Percentiles rank a stretch among this genome's conserved stretches.
Conservation (phyloP, 495 filamentous ascomycete species). For the Pseudevernia furfuracea region DNA sequence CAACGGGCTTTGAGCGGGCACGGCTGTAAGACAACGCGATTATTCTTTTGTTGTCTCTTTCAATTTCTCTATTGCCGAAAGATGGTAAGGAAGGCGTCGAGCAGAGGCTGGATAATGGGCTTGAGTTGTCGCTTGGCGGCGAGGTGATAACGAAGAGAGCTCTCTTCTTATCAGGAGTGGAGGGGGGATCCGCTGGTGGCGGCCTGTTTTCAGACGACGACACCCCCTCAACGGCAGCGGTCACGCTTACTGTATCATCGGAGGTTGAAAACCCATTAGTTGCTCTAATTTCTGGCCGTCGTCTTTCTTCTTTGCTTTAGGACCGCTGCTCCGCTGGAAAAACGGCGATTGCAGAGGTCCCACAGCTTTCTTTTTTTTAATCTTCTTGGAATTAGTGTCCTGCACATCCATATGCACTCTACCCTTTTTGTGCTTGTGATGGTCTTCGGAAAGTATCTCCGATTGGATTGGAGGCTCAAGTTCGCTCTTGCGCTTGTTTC, state of each 20-base stretch:
- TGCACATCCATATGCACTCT: not conserved
- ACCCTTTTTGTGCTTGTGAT: not conserved
- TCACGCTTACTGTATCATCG: constrained; percentile 29
- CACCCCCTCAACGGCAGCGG: constrained; percentile 28
- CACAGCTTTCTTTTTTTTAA: not conserved
- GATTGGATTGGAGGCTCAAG: not conserved
- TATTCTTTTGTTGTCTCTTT: not conserved
- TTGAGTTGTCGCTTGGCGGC: not conserved
- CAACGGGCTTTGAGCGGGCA: not conserved
- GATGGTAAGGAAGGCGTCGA: constrained; percentile 7
- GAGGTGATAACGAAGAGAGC: not conserved
- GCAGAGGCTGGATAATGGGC: constrained; percentile 6
- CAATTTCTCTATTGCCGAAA: not conserved
- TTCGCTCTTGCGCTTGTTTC: not conserved
- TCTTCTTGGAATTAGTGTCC: not conserved
- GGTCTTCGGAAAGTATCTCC: not conserved
- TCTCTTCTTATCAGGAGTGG: not conserved
- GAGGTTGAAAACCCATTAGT: constrained; percentile 21
- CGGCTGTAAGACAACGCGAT: not conserved
- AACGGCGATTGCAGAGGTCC: not conserved
- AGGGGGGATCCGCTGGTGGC: constrained; percentile 7
- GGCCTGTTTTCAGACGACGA: constrained; percentile 7
- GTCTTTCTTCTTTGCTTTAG: not conserved
- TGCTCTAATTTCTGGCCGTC: not conserved
- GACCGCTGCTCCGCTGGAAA: not conserved